Evolutionary conservation across 768 basidiomycete genomes (phyloP), one percentile per base, ranked within the genome.

Genomic region (Amanita polypyramis): DNA sequence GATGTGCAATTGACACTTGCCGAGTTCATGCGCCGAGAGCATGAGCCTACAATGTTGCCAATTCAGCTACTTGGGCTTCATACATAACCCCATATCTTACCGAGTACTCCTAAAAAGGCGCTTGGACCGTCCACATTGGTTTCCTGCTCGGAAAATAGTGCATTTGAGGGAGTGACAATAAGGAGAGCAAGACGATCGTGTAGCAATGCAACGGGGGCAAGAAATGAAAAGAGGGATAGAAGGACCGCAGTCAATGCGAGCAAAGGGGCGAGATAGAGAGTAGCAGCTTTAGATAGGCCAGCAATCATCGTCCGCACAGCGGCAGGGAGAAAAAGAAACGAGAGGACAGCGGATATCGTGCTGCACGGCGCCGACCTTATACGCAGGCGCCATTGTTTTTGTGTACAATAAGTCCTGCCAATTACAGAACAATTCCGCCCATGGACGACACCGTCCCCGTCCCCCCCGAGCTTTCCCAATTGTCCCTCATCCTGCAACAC

Each of bases 201-300:
- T 9, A 88, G 68, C 56, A 84, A 60, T 43, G 79, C 55, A 4
- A 66, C 68, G 0, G 87, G 87, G 0, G 87, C 75, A n/a, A 86
- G 65, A 52, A 76, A 85, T 3, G 79, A 73, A 52, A 90, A 76
- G 2, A 86, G 58, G 3, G 77, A 68, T 35, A 90, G 76, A 29
- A 89, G 55, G 42, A 83, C 65, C 8, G 84, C 75, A 4, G 85
- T 77, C 36, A 88, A 65, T 51, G 77, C 72, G 42, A 89, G 65
- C 4, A 85, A 19, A 19, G 84, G 82, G 1, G 84, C 72, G 44
- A 89, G 70, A 58, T 81, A 86, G 45, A 84, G 68, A 45, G 75
- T 79, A 54, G 77, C 67, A 47, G 75, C 74, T 70, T 80, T 86
- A 11, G 84, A 81, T 35, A 86, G 70, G 54, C 76, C 74, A 51